Base-by-base conservation (phyloP, 768 basidiomycete genomes). In the Pleurotus eryngii region DNA sequence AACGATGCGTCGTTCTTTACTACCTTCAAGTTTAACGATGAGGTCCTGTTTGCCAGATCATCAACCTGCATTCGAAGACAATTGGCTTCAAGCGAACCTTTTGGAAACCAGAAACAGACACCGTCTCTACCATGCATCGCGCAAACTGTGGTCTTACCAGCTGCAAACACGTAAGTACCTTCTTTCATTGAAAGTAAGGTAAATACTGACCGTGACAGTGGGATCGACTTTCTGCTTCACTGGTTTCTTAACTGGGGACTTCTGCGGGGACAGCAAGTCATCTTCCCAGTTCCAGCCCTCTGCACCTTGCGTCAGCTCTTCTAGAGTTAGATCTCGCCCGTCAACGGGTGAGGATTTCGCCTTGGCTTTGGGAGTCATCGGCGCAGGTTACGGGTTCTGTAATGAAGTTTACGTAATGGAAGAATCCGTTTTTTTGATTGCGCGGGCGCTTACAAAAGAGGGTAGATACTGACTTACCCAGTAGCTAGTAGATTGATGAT, bases 281-380 rank as follows among this genome's bases (percentile, higher is more conserved):
- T 72, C 67, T 49, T 76, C 74, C 81, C 86, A 84, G 61, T 90
- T 85, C 85, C 87, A 88, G 38, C 79, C 74, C 63, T 87, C 88
- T 1, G 82, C 83, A 0, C 86, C 89, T 26, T 85, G 81, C n/a
- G 87, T 64, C 12, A 89, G 73, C 3, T 70, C 64, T 2, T 70
- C 65, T 27, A 86, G 62, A 59, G 86, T 81, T 20, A 79, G 60
- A 57, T 78, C 72, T 9, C 63, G 64, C 6, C 67, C 67, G 3
- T 69, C 56, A 45, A 67, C 65, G 4, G 66, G 40, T 46, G 63
- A 60, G 18, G 57, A 59, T 15, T 55, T 18, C 3, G 60, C 49
- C 49, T 54, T 15, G 50, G 46, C 22, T 49, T 57, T 4, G 61
- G 57, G 27, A 37, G 40, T 37, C 37, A 26, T 58, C 1, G 56